Percentiles rank a stretch among this genome's conserved stretches.
These are phyloP conservation scores for Glonium stellatum DNA, from an alignment of 495 filamentous ascomycete genomes.

Conservation along the genomic window DNA sequence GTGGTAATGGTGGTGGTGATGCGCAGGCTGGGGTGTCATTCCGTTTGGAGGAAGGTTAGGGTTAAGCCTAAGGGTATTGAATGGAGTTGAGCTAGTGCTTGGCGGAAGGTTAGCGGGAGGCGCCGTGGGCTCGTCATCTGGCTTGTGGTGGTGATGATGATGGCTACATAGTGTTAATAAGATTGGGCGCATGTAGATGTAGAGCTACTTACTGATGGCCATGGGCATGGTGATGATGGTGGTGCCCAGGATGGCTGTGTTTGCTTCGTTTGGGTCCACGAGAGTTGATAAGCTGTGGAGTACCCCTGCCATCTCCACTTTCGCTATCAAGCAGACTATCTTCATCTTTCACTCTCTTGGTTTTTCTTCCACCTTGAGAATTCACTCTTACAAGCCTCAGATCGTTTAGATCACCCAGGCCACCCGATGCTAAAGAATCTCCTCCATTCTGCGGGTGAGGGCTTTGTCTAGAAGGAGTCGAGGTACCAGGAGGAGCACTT, in stretches of 20 bases:
- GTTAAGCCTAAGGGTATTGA: slow-evolving; percentile 9
- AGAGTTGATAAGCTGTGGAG: slow-evolving; percentile 43
- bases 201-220: slow-evolving; percentile 39
- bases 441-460: slow-evolving; percentile 35
- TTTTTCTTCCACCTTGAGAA: slow-evolving; percentile 53
- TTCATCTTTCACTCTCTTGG: slow-evolving; percentile 49
- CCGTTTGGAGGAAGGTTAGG: slow-evolving; percentile 15
- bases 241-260: slow-evolving; percentile 38
- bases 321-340: slow-evolving; percentile 50
- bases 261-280: slow-evolving; percentile 45
- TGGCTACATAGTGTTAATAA: slow-evolving; percentile 43
- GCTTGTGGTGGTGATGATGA: slow-evolving; percentile 69
- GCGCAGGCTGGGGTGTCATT: slow-evolving; percentile 11
- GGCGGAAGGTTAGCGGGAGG: slow-evolving; percentile 3
- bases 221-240: slow-evolving; percentile 41
- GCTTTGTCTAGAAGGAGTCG: slow-evolving; percentile 51
- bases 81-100: slow-evolving; percentile 10
- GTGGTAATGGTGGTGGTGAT: slow-evolving; percentile 33
- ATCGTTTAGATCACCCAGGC: slow-evolving; percentile 7
- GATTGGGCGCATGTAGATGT: background rate
- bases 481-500: slow-evolving; percentile 43
- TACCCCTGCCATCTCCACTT: slow-evolving; percentile 51
- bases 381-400: slow-evolving; percentile 30
- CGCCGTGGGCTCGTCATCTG: slow-evolving; percentile 49
- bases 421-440: slow-evolving; percentile 10